Base-by-base conservation (phyloP, 225 moss, liverwort and hornwort species). In the Asterella californica region DNA sequence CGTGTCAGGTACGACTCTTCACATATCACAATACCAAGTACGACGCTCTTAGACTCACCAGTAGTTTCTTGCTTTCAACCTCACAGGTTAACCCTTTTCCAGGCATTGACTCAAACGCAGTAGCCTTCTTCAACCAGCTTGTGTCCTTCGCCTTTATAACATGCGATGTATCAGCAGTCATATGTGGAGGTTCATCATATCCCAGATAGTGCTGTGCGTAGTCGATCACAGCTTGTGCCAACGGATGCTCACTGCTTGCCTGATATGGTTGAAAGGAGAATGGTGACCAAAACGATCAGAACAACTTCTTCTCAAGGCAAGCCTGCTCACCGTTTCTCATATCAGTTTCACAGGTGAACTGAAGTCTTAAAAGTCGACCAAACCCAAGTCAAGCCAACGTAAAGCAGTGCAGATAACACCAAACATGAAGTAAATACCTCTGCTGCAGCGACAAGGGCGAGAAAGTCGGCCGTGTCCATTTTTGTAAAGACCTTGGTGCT, bases 181-280 rank as follows among this genome's bases (percentile, higher is more conserved):
- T 68, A 30, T 79, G 81, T 10, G 78, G 33, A 0, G 93, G 84
- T 14, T 83, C 83, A 8, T 84, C 76, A 75, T 88, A 90, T 22
- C 93, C 93, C 75, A 96, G 68, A 78, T 91, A 92, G 45, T 92
- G 89, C 66, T 92, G 89, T 0, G 92, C 91, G 37, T 96, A 92
- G 70, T 96, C 92, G 79, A 96, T 88, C 30, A 96, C 73, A 25
- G 96, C 92, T 80, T 90, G 93, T 21, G 93, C 92, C 75, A 97
- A 55, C 4, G 94, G 91, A 79, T 97, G 96, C 86, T 97, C 94
- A 82, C 94, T 97, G 36, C 86, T 85, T 17, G 88, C 89, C 89
- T 90, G 89, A 47, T 36, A 53, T 57, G 22, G 30, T 69, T 37
- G 19, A 24, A 33, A 37, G 36, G 75, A 59, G 4, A 54, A 52